Evolutionary conservation across 495 filamentous ascomycete species (phyloP).

Genomic region (Pseudomonodictys pantanalensis): DNA sequence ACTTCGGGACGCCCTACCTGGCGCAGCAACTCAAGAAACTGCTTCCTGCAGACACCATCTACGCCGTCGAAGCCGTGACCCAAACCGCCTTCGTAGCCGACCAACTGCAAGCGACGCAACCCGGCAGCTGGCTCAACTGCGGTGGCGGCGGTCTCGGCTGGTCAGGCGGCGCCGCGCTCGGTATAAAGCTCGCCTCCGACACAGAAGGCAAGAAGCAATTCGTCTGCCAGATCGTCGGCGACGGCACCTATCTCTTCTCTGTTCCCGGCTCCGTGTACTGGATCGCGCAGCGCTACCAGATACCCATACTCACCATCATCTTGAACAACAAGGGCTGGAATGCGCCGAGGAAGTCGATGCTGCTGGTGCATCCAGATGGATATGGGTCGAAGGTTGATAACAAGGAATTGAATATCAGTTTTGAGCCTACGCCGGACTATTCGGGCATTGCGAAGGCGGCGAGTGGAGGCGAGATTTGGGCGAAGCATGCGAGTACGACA

Average conservation of each 20-base stretch:
- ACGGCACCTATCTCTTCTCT: conserved; percentile 84
- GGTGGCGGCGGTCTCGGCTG: conserved; percentile 91
- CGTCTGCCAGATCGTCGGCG: conserved; percentile 89
- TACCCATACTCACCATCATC: conserved; percentile 86
- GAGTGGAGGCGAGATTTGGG: conserved; percentile 59
- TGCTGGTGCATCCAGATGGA: conserved; percentile 43
- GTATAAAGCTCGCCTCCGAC: conserved; percentile 82
- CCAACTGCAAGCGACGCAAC: conserved; percentile 69
- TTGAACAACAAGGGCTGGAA: conserved; percentile 83
- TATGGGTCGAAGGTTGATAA: conserved; percentile 67
- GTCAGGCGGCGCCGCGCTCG: conserved; percentile 75
- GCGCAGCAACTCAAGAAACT: conserved; percentile 59
- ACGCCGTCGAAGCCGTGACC: conserved; percentile 85
- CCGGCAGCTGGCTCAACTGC: conserved; percentile 88
- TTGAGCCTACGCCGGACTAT: conserved; percentile 83
- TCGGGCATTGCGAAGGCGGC: conserved; percentile 89
- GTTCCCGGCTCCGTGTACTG: conserved; percentile 91
- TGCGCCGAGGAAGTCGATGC: conserved; percentile 38
- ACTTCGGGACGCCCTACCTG: conserved; percentile 69
- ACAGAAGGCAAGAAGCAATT: conserved; percentile 69
- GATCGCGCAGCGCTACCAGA: conserved; percentile 81
- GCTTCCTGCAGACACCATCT: conserved; percentile 70
- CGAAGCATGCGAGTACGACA: conserved; percentile 36
- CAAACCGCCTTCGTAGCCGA: conserved; percentile 76
- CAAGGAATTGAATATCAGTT: conserved; percentile 85